Base-by-base conservation (phyloP, 1,139 yeast species). In the Wickerhamomyces sp. region DNA sequence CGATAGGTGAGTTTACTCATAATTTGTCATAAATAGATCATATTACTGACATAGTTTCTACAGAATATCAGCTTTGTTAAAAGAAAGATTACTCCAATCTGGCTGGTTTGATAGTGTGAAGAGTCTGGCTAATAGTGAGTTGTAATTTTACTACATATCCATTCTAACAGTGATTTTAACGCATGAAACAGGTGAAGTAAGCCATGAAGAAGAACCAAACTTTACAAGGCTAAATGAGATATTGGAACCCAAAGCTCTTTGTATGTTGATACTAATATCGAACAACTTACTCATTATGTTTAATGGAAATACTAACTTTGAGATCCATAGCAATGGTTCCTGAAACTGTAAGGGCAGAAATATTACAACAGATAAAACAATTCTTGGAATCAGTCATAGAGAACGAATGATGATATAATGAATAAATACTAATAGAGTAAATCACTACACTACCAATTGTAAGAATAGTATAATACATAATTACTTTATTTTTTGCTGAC, bases 21-120 rank as follows among this genome's bases (percentile, higher is more conserved):
- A n/a, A n/a, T n/a, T n/a, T n/a, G n/a, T n/a, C n/a, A n/a, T n/a
- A n/a, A n/a, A n/a, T n/a, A 14, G 28, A 16, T 7, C 14, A 10
- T 7, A 20, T 15, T 15, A 31, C 36, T 34, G 37, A 22, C 30
- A 32, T 31, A 25, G 12, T 7, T 15, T 15, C 3, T 25, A 32
- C 36, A 61, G 67, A 35, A 79, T 83, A 43, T 78, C 80, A 41
- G 74, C 74, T 41, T 70, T 71, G 39, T 65, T 89, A 43, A 78
- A 80, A 51, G 70, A 81, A 40, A 77, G 76, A 54, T 71, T 90
- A 21, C 72, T 78, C 43, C 85, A 85, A 55, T 72, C 81, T 3
- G 97, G 97, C 7, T 90, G 97, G 97, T 79, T 78, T 50, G 95
- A 87, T 51, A 74, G 81, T 44, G 79, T 89, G 25, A 70, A 77